Percentiles rank a stretch among this genome's conserved stretches.
These are phyloP conservation scores for Chlamydomonas sphaeroides DNA, from an alignment of 139 green algal species.

Conservation along the genomic window DNA sequence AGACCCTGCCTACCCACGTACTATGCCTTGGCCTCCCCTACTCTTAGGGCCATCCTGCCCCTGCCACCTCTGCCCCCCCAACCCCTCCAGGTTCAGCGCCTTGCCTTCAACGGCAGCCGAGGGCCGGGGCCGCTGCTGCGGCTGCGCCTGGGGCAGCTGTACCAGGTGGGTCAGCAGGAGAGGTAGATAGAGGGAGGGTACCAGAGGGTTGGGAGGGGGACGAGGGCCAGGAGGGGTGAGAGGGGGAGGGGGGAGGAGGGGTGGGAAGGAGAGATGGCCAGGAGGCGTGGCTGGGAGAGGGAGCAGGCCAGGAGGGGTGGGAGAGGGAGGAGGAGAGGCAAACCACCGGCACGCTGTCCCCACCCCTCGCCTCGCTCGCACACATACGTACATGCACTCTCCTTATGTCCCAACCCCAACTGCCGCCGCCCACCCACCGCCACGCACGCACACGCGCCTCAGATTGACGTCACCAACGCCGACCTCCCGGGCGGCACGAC, in stretches of 20 bases:
- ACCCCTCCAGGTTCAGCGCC: no score
- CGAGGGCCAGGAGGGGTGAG: no score
- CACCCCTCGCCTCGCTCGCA: background rate
- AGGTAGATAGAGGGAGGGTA: no score
- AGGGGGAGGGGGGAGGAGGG: no score
- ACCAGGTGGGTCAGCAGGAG: background rate
- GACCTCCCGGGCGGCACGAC: background rate
- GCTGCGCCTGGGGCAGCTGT: background rate
- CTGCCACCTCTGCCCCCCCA: no score
- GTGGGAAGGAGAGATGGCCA: background rate
- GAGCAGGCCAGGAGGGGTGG: no score
- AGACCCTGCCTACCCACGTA: no score
- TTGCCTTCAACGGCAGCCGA: background rate
- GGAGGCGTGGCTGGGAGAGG: no score
- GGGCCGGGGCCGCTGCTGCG: background rate
- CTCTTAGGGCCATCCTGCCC: no score
- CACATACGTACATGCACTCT: background rate
- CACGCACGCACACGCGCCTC: background rate
- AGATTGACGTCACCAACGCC: constrained; percentile 12
- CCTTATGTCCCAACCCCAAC: background rate
- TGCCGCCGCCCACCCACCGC: background rate
- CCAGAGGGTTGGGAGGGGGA: no score
- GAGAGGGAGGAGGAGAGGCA: no score
- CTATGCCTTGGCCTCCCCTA: no score
- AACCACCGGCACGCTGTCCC: background rate